Percentiles rank a stretch among this genome's conserved stretches.
Conservation (phyloP, 306 rosid species). For the Canavalia gladiata region DNA sequence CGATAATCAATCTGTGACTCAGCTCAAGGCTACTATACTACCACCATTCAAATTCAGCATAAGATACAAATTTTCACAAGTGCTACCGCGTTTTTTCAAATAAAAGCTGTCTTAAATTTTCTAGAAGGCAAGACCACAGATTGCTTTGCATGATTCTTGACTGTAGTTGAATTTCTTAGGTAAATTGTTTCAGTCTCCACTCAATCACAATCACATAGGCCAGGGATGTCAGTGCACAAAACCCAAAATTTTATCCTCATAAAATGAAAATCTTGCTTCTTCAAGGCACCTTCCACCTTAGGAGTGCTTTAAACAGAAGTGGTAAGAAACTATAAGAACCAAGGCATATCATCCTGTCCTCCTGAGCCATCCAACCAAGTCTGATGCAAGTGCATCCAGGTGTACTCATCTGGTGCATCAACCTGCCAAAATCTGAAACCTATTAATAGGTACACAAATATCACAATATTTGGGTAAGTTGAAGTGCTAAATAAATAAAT, state of each 20-base stretch:
- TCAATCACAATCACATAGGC: neutral
- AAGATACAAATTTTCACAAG: too few species aligned
- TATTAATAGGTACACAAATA: conserved; percentile 23
- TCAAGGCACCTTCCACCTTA: neutral
- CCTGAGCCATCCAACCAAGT: conserved; percentile 68
- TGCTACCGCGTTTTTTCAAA: neutral
- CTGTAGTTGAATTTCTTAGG: neutral
- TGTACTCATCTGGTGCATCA: conserved; percentile 54
- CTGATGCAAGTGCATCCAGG: conserved; percentile 82
- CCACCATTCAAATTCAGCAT: too few species aligned
- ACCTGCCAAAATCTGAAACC: conserved; percentile 55
- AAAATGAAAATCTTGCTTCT: neutral
- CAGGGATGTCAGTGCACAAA: neutral
- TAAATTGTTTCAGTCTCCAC: neutral
- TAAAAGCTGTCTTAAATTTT: neutral
- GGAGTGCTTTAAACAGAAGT: conserved; percentile 1
- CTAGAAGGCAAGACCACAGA: neutral
- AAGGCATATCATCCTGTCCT: conserved; percentile 48
- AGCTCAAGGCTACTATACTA: too few species aligned
- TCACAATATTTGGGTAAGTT: neutral
- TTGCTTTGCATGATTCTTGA: neutral
- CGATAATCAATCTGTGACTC: too few species aligned
- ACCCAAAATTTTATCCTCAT: neutral
- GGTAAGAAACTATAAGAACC: conserved; percentile 57
- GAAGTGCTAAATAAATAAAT: conserved; percentile 2